Base-by-base conservation (phyloP, 768 basidiomycete species). In the Melanogaster broomeanus region DNA sequence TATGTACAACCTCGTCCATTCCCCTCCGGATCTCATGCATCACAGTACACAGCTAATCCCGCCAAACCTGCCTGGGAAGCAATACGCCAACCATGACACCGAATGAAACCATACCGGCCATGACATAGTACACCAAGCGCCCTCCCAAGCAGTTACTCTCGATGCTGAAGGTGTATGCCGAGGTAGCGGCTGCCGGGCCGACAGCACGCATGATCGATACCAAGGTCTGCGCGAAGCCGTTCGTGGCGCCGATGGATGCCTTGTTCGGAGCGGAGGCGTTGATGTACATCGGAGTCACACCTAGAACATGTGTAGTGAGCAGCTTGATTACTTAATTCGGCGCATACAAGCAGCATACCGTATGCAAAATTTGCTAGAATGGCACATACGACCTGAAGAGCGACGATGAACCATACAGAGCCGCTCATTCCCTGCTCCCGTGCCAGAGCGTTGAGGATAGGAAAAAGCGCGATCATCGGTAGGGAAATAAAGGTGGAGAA, bases 261-360 rank as follows among this genome's bases (percentile, higher is more conserved):
- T 74, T 74, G 56, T 83, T 84, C 10, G 85, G 84, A 1, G 85
- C 71, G 19, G 84, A 73, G 19, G 78, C 78, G 34, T 77, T 74
- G 53, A 88, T 81, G 60, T 79, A 83, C 45, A 87, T 84, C 66
- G 85, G 86, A 40, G 84, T 72, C 25, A 82, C 78, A 22, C 84
- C 85, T 85, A 16, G 33, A 25, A 4, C 4, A 19, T n/a, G 22
- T 6, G 10, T 13, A 35, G 25, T 37, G 35, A 37, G 35, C n/a
- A 3, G 31, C n/a, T n/a, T n/a, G 6, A 12, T 31, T 11, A 2
- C 4, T 3, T 31, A 13, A 13, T 10, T 13, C 13, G 31, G 13
- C 5, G 31, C 3, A 31, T 31, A 31, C 6, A 19, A 37, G 7
- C 35, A 21, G 64, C 81, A 53, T 49, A 82, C 84, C 82, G 58